phyloP scores from a whole-genome alignment of 2,329 filamentous ascomycete species.

The Westerdykella sp. region DNA sequence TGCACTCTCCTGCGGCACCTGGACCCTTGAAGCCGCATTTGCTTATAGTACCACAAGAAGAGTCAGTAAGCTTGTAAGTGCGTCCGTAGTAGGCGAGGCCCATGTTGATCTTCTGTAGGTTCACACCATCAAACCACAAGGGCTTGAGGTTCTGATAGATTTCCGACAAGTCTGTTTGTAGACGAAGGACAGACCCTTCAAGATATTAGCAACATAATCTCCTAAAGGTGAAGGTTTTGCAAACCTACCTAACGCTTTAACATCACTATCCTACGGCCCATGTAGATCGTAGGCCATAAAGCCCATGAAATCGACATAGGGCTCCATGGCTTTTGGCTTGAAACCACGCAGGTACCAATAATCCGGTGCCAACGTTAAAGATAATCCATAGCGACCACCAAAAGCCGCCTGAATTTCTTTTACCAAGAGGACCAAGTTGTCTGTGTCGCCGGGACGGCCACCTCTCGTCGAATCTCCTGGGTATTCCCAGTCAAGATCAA shows the following conservation, averaged over 20 bases:
- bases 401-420: conserved; percentile 14
- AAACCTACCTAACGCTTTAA: conserved; percentile 20
- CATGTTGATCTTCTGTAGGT: conserved; percentile 38
- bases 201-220: not conserved
- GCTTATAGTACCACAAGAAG: conserved; percentile 9
- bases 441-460: conserved; percentile 32
- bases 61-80: conserved; percentile 19
- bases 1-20: conserved; percentile 16
- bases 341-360: conserved; percentile 24
- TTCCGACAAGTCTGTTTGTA: conserved; percentile 44
- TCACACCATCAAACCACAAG: conserved; percentile 42
- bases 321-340: conserved; percentile 35
- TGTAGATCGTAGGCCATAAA: conserved; percentile 33
- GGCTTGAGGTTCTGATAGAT: conserved; percentile 39
- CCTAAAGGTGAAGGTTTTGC: not conserved
- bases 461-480: conserved; percentile 29
- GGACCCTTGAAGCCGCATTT: conserved; percentile 7
- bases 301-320: conserved; percentile 26
- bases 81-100: conserved; percentile 45
- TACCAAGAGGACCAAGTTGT: conserved; percentile 18
- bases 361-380: conserved; percentile 11
- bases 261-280: conserved; percentile 34
- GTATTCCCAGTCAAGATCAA: conserved; percentile 45
- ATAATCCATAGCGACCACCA: conserved; percentile 19
- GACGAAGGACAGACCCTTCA: conserved; percentile 8